Evolutionary conservation across 2,329 filamentous ascomycete genomes (phyloP).

Genomic region (Dendryphion nanum): DNA sequence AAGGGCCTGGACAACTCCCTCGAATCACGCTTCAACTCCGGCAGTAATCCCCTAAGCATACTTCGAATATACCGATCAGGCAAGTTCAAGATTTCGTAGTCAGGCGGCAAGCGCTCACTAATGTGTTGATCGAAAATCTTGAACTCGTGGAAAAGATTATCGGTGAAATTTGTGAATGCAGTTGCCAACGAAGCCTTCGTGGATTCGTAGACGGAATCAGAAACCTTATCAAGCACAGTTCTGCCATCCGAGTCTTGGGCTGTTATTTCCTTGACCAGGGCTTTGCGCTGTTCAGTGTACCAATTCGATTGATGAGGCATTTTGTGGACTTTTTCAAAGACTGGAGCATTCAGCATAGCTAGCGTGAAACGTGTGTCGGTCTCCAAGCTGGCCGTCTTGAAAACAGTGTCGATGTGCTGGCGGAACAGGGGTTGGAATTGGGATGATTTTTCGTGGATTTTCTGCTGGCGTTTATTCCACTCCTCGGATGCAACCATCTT

Average conservation of each 20-base stretch:
- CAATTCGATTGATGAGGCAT: not conserved
- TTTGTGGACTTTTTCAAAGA: slow-evolving; percentile 3
- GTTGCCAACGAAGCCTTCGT: not conserved
- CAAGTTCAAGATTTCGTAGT: slow-evolving; percentile 8
- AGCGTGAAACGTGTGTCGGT: slow-evolving; percentile 11
- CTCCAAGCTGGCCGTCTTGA: slow-evolving; percentile 9
- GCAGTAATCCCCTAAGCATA: too few species aligned
- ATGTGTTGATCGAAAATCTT: slow-evolving; percentile 8
- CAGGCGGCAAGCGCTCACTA: slow-evolving; percentile 4
- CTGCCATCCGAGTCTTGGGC: not conserved
- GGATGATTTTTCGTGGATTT: not conserved
- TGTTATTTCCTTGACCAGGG: not conserved
- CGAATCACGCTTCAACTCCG: too few species aligned
- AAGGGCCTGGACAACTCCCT: too few species aligned
- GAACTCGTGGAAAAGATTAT: slow-evolving; percentile 2
- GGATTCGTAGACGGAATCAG: not conserved
- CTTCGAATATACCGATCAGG: too few species aligned
- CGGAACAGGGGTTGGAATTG: not conserved
- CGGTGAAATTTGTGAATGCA: slow-evolving; percentile 3
- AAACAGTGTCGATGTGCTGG: not conserved
- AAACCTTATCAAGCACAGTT: slow-evolving; percentile 4
- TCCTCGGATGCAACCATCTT: slow-evolving; percentile 6
- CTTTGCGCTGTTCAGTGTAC: slow-evolving; percentile 1
- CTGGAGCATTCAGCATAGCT: slow-evolving; percentile 1
- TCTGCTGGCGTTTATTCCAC: slow-evolving; percentile 4